These are phyloP conservation scores for Eutrema japonicum DNA, from an alignment of 345 rosid species.

Conservation along the genomic window DNA sequence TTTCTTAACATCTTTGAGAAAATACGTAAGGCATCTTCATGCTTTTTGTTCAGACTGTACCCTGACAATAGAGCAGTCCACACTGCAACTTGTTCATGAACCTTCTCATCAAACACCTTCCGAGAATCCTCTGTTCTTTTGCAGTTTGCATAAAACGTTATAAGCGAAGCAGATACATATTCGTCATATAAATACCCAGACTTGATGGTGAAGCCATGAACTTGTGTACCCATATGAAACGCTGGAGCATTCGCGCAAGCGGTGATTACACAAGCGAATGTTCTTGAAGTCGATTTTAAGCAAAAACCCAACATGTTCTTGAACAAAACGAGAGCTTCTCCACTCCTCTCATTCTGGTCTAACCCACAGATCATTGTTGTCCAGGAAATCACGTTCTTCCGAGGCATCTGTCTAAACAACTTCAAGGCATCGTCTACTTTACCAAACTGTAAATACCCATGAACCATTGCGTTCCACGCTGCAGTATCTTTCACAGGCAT, in stretches of 20 bases:
- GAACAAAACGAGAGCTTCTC: constrained; percentile 59
- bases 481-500: constrained; percentile 69
- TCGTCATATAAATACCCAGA: constrained; percentile 53
- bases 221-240: constrained; percentile 56
- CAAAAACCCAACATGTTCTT: constrained; percentile 54
- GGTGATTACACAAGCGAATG: constrained; percentile 56
- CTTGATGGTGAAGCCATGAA: constrained; percentile 60
- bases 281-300: constrained; percentile 53
- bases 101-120: constrained; percentile 52
- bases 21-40: constrained; percentile 55
- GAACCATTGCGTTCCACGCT: constrained; percentile 75
- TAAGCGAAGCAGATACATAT: constrained; percentile 61
- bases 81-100: constrained; percentile 55
- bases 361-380: constrained; percentile 82
- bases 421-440: constrained; percentile 56
- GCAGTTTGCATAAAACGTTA: constrained; percentile 72
- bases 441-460: constrained; percentile 64
- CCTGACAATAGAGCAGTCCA: constrained; percentile 77
- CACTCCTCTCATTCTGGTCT: constrained; percentile 55
- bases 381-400: constrained; percentile 74
- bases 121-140: constrained; percentile 47
- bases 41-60: constrained; percentile 55
- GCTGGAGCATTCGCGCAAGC: constrained; percentile 62
- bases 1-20: constrained; percentile 60
- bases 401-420: constrained; percentile 67